Conservation (phyloP, 306 rosid species). For the Abrus precatorius region DNA sequence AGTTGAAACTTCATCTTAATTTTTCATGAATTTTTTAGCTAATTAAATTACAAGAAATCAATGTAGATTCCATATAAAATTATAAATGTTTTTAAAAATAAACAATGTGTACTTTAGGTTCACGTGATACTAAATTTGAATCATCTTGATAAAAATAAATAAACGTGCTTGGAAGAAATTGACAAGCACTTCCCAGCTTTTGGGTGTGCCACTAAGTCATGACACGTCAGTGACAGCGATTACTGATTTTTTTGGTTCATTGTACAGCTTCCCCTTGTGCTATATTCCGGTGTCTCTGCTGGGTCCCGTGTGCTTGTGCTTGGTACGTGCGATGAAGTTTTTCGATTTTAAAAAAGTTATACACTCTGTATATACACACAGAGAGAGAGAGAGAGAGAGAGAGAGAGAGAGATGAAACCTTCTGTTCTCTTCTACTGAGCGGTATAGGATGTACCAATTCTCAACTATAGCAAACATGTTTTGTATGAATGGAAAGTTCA, state of each 20-base stretch:
- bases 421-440: too few relatives aligned
- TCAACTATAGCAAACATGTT: too few relatives aligned
- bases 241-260: background rate
- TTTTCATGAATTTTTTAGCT: background rate
- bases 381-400: too few relatives aligned
- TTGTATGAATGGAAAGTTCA: too few relatives aligned
- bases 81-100: background rate
- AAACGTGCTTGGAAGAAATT: background rate
- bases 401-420: too few relatives aligned
- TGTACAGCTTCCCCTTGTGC: background rate
- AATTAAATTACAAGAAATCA: background rate
- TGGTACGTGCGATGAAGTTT: background rate
- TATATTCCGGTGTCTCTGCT: background rate
- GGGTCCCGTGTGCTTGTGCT: background rate
- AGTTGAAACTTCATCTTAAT: background rate
- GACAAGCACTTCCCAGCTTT: slow-evolving; percentile 43
- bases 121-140: background rate
- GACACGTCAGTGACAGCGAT: slow-evolving; percentile 25
- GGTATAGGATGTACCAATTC: too few relatives aligned
- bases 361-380: too few relatives aligned
- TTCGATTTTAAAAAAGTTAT: too few relatives aligned
- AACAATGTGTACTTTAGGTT: background rate
- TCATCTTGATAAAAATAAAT: background rate
- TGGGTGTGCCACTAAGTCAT: background rate
- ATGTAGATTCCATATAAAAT: background rate